These are phyloP conservation scores for Ustilago sp. DNA, from an alignment of 1,284 basidiomycete genomes.

Conservation along the genomic window DNA sequence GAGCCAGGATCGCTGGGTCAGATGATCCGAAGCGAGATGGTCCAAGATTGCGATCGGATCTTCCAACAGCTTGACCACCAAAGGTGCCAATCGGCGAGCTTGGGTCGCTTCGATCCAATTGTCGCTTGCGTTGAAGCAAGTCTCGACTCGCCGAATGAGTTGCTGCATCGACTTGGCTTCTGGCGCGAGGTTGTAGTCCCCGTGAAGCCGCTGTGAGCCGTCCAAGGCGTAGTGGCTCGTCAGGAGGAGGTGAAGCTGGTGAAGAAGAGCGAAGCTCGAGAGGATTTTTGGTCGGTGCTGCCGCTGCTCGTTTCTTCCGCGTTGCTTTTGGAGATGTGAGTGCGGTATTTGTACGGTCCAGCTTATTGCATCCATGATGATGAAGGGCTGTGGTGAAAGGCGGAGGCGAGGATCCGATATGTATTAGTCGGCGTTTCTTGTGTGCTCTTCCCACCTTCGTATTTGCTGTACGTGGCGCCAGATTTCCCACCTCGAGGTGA, in stretches of 20 bases:
- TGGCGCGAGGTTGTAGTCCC: background rate
- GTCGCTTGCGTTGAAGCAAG: slow-evolving; percentile 8
- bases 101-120: slow-evolving; percentile 12
- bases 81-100: slow-evolving; percentile 37
- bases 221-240: background rate
- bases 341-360: background rate
- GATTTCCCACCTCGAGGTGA: background rate
- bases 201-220: background rate
- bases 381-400: slow-evolving; percentile 25
- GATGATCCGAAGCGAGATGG: slow-evolving; percentile 8
- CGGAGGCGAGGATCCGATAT: slow-evolving; percentile 30
- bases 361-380: background rate
- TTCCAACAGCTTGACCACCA: slow-evolving; percentile 11
- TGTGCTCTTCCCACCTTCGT: background rate
- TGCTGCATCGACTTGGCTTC: background rate
- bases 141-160: background rate
- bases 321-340: slow-evolving; percentile 15
- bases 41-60: slow-evolving; percentile 4
- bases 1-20: background rate
- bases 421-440: slow-evolving; percentile 24
- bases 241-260: slow-evolving; percentile 10
- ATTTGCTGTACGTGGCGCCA: background rate
- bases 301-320: slow-evolving; percentile 13
- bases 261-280: slow-evolving; percentile 29
- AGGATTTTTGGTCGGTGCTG: slow-evolving; percentile 5